Evolutionary conservation across 2,329 filamentous ascomycete species (phyloP).

Genomic region (Didymella pomorum): DNA sequence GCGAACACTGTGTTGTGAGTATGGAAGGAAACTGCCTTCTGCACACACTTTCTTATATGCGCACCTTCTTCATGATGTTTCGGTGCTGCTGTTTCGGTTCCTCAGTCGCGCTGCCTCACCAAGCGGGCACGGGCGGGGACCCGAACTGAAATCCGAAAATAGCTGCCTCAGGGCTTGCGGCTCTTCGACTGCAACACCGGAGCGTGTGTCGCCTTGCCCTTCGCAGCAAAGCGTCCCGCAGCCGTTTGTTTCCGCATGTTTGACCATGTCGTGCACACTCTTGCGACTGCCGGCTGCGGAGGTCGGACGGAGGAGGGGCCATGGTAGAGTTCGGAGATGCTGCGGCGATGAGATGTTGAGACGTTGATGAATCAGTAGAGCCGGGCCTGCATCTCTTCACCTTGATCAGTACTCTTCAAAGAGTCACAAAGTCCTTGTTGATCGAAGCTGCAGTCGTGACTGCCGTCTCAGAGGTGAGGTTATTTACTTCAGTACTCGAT

Average conservation of each 20-base stretch:
- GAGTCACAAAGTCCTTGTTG: neutral
- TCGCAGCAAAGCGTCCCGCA: slow-evolving; percentile 25
- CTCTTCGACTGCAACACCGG: slow-evolving; percentile 34
- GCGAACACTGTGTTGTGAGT: slow-evolving; percentile 5
- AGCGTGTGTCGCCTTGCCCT: slow-evolving; percentile 20
- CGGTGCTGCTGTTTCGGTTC: slow-evolving; percentile 20
- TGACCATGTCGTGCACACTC: slow-evolving; percentile 27
- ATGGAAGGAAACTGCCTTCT: slow-evolving; percentile 8
- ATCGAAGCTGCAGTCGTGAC: neutral
- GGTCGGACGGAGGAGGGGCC: slow-evolving; percentile 43
- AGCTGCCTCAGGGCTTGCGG: slow-evolving; percentile 29
- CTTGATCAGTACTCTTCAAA: neutral
- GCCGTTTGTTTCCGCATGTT: slow-evolving; percentile 22
- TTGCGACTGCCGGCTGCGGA: slow-evolving; percentile 32
- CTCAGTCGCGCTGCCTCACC: slow-evolving; percentile 26
- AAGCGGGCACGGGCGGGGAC: slow-evolving; percentile 35
- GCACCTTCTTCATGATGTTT: slow-evolving; percentile 10
- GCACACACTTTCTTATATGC: slow-evolving; percentile 21
- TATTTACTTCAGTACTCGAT: neutral
- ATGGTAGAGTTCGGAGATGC: slow-evolving; percentile 26
- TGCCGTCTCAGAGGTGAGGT: neutral
- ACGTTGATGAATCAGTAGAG: slow-evolving; percentile 3
- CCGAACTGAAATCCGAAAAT: slow-evolving; percentile 38
- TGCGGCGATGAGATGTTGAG: slow-evolving; percentile 16
- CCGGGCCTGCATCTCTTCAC: neutral